A percentile compares a stretch with the other conserved stretches of the same genome.
phyloP scores from a whole-genome alignment of 495 filamentous ascomycete genomes.

The Penicillium pancosmium region DNA sequence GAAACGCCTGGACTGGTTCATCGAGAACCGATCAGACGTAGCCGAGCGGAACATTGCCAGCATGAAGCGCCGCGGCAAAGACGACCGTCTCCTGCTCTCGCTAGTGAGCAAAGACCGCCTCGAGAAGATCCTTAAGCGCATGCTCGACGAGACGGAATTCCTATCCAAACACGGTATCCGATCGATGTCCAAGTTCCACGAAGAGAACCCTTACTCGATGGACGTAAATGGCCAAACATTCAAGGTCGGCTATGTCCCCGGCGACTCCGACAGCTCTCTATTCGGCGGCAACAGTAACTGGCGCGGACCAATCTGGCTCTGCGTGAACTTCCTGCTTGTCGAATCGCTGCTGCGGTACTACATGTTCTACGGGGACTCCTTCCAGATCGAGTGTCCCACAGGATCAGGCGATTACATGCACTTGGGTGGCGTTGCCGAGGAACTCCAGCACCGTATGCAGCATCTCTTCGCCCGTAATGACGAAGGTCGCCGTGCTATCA shows the following conservation, averaged over 20 bases:
- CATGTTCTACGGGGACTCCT: conserved; percentile 87
- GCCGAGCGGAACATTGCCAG: conserved; percentile 91
- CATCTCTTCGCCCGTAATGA: conserved; percentile 85
- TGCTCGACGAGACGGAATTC: conserved; percentile 95
- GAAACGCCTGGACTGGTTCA: conserved; percentile 88
- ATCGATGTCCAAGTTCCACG: conserved; percentile 90
- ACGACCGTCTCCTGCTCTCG: conserved; percentile 78
- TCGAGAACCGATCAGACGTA: conserved; percentile 79
- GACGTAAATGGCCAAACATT: conserved; percentile 92
- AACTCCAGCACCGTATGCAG: conserved; percentile 92
- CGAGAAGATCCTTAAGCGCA: conserved; percentile 80
- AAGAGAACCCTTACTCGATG: conserved; percentile 90
- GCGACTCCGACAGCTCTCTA: conserved; percentile 89
- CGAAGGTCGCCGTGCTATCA: conserved; percentile 83
- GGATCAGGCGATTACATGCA: conserved; percentile 96
- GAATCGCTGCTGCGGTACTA: conserved; percentile 91
- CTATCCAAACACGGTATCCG: conserved; percentile 87
- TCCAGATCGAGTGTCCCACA: conserved; percentile 91
- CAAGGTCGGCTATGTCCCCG: conserved; percentile 85
- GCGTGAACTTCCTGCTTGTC: conserved; percentile 92
- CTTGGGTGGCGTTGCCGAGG: conserved; percentile 92
- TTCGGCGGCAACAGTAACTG: conserved; percentile 99
- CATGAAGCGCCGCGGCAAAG: conserved; percentile 86
- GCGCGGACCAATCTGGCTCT: conserved; percentile 92
- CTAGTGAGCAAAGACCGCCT: conserved; percentile 89